A percentile compares a stretch with the other conserved stretches of the same genome.
phyloP scores from a whole-genome alignment of 495 filamentous ascomycete genomes.

The Penicillium crystallinum region DNA sequence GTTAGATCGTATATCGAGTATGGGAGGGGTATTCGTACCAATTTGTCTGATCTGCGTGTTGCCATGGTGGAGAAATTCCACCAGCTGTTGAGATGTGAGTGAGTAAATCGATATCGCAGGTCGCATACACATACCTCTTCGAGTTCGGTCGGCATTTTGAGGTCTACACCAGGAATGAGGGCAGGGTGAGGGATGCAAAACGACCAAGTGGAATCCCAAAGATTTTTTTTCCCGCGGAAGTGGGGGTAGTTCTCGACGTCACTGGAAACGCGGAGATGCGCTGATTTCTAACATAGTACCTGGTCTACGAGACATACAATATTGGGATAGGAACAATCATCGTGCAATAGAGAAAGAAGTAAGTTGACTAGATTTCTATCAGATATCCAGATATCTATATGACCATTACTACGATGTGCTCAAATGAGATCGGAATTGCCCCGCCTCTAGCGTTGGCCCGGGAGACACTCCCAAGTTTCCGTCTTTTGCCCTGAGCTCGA shows the following conservation, averaged over 20 bases:
- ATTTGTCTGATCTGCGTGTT: conserved; percentile 79
- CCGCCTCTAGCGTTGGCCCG: conserved; percentile 1
- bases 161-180: not conserved
- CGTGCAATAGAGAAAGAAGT: too few relatives aligned
- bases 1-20: conserved; percentile 1
- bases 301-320: not conserved
- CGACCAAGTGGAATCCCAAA: not conserved
- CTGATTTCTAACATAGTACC: not conserved
- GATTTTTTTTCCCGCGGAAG: conserved; percentile 18
- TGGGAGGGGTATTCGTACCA: conserved; percentile 39
- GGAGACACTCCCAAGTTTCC: not conserved
- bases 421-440: not conserved
- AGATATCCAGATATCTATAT: not conserved
- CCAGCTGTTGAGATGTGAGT: conserved; percentile 53
- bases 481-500: not conserved
- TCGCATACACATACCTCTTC: conserved; percentile 59
- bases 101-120: not conserved
- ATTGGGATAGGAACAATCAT: not conserved
- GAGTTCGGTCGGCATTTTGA: conserved; percentile 70
- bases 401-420: not conserved
- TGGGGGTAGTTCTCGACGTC: conserved; percentile 23
- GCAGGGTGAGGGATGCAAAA: not conserved
- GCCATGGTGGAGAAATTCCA: conserved; percentile 85
- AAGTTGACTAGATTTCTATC: not conserved
- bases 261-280: conserved; percentile 9